These are phyloP conservation scores for Arabidopsis hybrid DNA, from an alignment of 441 rosid species.

Conservation along the genomic window DNA sequence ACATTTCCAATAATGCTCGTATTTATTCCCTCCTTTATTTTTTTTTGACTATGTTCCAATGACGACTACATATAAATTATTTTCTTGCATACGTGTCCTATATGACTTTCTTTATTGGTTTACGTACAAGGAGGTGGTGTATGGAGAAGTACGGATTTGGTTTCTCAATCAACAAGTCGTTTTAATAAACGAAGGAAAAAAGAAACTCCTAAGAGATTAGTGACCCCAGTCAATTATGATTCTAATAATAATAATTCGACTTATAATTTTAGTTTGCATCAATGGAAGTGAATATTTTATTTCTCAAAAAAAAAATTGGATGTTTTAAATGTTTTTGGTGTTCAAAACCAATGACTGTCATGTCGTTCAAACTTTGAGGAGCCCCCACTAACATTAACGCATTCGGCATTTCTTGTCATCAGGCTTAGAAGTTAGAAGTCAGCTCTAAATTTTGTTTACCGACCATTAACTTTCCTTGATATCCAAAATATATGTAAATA, in stretches of 20 bases:
- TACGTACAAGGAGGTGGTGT: constrained; percentile 13
- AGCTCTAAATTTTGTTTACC: constrained; percentile 32
- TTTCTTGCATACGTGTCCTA: constrained; percentile 25
- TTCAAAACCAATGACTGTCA: background rate
- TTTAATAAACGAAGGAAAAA: background rate
- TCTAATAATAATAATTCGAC: background rate
- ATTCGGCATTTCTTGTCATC: background rate
- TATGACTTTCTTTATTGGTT: constrained; percentile 8
- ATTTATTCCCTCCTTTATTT: constrained; percentile 12
- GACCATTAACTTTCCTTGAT: constrained; percentile 1
- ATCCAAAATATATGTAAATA: constrained; percentile 1
- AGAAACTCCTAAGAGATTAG: background rate
- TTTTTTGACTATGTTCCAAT: constrained; percentile 25
- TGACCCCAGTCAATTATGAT: background rate
- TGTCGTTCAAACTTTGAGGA: constrained; percentile 24
- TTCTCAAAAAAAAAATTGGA: background rate
- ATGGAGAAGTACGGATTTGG: constrained; percentile 20
- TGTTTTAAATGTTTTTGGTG: background rate
- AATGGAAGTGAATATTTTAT: background rate
- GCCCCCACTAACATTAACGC: constrained; percentile 9
- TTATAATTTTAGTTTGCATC: background rate
- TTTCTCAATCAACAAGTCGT: background rate
- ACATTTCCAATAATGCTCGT: constrained; percentile 18
- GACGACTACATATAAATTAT: background rate
- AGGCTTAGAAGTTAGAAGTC: constrained; percentile 36